These are phyloP conservation scores for Achaetomium macrosporum DNA, from an alignment of 2,329 filamentous ascomycete species.

Conservation along the genomic window DNA sequence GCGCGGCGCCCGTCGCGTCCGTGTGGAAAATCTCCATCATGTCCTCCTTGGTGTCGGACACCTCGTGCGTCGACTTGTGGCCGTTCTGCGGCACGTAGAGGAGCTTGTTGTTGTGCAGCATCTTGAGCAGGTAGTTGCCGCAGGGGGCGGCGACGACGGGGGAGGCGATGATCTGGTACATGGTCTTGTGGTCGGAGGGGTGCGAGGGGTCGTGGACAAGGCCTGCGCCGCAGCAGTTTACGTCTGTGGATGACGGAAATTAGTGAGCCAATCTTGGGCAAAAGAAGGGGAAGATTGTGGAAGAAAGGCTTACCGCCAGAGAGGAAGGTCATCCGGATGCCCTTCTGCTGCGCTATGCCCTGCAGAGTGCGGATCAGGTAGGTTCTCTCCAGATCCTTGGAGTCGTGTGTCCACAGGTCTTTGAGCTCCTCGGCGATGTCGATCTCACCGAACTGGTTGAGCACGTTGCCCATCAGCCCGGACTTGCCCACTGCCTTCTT, in stretches of 20 bases:
- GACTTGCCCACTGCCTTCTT: conserved; percentile 96
- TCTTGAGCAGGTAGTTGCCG: conserved; percentile 77
- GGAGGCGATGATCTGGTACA: conserved; percentile 96
- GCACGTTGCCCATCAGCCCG: conserved; percentile 88
- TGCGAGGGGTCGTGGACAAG: conserved; percentile 90
- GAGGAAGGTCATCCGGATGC: conserved; percentile 92
- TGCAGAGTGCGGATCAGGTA: conserved; percentile 95
- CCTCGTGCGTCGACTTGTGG: conserved; percentile 63
- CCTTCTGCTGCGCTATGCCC: conserved; percentile 91
- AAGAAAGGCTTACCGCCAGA: conserved; percentile 61
- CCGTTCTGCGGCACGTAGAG: conserved; percentile 90
- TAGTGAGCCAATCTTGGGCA: not conserved
- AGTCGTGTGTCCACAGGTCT: conserved; percentile 97
- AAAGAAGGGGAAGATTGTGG: not conserved
- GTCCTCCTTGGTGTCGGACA: conserved; percentile 94
- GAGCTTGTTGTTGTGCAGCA: conserved; percentile 91
- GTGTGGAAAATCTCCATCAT: conserved; percentile 99
- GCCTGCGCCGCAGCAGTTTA: conserved; percentile 86
- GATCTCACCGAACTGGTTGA: conserved; percentile 94
- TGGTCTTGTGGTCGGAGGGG: conserved; percentile 93
- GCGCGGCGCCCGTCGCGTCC: conserved; percentile 75
- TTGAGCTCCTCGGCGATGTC: conserved; percentile 90
- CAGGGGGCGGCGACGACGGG: conserved; percentile 88
- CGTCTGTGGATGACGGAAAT: conserved; percentile 43
- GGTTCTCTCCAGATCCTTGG: conserved; percentile 93